Evolutionary conservation across 495 filamentous ascomycete genomes (phyloP), one percentile per base, ranked within the genome.

Genomic region (Talaromyces proteolyticus): DNA sequence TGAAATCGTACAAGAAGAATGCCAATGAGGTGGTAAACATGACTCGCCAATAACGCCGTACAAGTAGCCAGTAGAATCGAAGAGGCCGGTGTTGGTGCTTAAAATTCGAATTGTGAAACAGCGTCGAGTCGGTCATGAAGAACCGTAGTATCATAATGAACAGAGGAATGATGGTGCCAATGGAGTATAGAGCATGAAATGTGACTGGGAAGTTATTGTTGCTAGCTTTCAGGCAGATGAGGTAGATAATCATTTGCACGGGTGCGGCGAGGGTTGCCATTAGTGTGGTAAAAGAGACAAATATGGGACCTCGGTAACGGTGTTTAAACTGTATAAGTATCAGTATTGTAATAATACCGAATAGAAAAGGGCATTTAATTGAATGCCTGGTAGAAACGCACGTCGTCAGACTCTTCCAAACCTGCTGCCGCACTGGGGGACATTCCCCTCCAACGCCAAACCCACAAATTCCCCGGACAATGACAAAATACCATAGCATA

Each of bases 361-460:
- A n/a, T n/a, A n/a, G n/a, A n/a, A n/a, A n/a, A n/a, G n/a, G n/a
- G n/a, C n/a, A n/a, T n/a, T n/a, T n/a, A n/a, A n/a, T n/a, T n/a
- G n/a, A n/a, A n/a, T n/a, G n/a, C n/a, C n/a, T n/a, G n/a, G n/a
- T n/a, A n/a, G n/a, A n/a, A n/a, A n/a, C n/a, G n/a, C 29, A 66
- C 65, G 37, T 58, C 58, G 29, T 68, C 57, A 3, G 61, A 61
- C 41, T 66, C 65, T 25, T 68, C 65, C 3, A 68, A 41, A 2
- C 63, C 65, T 4, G 63, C 65, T 4, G 65, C 61, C 1, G 63
- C 63, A 49, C 63, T 65, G 11, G 63, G 34, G 65, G 63, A 51
- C 66, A 66, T 48, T 68, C 65, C 2, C 63, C 65, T 1, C 65
- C 65, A 6, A 65, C 62, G 14, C 65, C 65, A 39, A 68, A 66